Conservation (phyloP, 176 grass and related monocot genomes). For the Musa acuminata region DNA sequence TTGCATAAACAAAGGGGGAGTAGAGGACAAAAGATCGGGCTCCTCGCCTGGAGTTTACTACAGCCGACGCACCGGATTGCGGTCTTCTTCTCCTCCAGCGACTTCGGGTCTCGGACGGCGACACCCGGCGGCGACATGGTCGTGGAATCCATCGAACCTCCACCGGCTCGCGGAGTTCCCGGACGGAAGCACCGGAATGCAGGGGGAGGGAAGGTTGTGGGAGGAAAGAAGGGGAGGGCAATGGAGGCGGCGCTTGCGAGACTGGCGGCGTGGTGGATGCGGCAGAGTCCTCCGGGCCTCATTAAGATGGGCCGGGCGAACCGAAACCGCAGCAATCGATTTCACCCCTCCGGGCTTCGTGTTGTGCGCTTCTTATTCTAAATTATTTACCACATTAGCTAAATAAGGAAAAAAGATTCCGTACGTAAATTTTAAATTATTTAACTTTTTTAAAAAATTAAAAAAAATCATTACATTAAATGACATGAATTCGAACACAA, state of each 20-base stretch:
- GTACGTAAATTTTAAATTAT: too few relatives aligned
- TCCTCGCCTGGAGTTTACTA: conserved; percentile 35
- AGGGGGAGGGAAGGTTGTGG: not conserved
- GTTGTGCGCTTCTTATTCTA: too few relatives aligned
- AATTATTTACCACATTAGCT: too few relatives aligned
- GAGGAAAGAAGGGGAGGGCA: not conserved
- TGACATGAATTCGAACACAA: too few relatives aligned
- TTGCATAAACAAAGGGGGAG: not conserved
- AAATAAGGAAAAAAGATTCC: too few relatives aligned
- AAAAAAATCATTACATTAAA: too few relatives aligned
- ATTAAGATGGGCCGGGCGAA: conserved; percentile 7
- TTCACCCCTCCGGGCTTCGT: too few relatives aligned
- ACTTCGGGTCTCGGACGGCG: not conserved
- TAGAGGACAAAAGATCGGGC: not conserved
- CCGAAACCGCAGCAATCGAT: not conserved
- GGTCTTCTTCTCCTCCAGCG: conserved; percentile 24
- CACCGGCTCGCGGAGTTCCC: not conserved
- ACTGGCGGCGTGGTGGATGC: not conserved
- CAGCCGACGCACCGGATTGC: conserved; percentile 37
- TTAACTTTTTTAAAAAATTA: too few relatives aligned
- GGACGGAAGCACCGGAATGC: not conserved
- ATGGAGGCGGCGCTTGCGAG: not conserved
- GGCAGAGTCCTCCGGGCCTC: conserved; percentile 1
- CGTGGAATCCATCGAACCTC: not conserved
- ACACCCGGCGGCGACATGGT: not conserved